Evolutionary conservation across 2,329 filamentous ascomycete genomes (phyloP), one percentile per base, ranked within the genome.

Genomic region (Fusarium dlaminii): DNA sequence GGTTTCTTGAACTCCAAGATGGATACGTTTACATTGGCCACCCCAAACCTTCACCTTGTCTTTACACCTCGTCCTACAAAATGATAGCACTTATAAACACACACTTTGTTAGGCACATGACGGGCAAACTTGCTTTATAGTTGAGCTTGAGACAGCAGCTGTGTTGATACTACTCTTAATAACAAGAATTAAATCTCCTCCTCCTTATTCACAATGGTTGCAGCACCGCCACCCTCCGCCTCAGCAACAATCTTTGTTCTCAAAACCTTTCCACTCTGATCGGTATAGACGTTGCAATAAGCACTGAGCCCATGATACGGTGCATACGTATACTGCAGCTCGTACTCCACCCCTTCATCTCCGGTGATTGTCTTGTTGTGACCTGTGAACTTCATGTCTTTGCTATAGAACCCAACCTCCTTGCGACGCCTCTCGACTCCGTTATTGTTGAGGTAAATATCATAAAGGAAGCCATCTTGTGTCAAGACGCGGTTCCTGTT

Each of bases 231-330:
- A 3, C 68, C 68, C 27, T 70, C 66, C 18, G 68, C 68, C 37
- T 70, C 68, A 14, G 68, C 68, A 29, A 70, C 66, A 48, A 70
- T 70, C 43, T 70, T 70, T 5, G 66, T 70, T 34, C 68, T 40
- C 32, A 70, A 20, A 24, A 70, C 68, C 43, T 70, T 70, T 18
- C 66, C 66, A 56, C 37, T 45, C 13, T 55, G 42, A n/a, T 70
- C 61, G 3, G 66, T 70, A 22, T 70, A 70, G 12, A 70, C 46
- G 42, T 70, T 70, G 11, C 68, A 70, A 22, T 70, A 70, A 8
- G 68, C 66, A 9, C 15, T 70, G 8, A 70, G 68, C 10, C 68
- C 68, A 5, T 66, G 55, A 8, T 70, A 70, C 37, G 68, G 68
- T 4, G 68, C 27, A 29, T 70, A 70, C 5, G 60, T 70, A 9